Base-by-base conservation (phyloP, 495 filamentous ascomycete genomes). In the Aspergillus homomorphus region DNA sequence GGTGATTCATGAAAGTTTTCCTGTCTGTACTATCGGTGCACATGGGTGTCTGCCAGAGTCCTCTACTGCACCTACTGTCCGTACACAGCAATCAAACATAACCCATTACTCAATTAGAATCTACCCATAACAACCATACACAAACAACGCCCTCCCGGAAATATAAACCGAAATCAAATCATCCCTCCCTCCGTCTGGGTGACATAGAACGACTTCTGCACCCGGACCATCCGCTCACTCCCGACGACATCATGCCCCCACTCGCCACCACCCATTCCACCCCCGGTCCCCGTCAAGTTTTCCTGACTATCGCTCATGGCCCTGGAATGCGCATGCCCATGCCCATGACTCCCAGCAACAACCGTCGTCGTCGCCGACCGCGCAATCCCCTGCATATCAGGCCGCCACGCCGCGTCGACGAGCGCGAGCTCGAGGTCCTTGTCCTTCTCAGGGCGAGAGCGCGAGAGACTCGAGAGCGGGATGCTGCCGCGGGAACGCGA, bases 161-260 rank as follows among this genome's bases (percentile, higher is more conserved):
- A n/a, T n/a, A n/a, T n/a, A n/a, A n/a, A 28, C 26, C 3, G 26
- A 3, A 28, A 28, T 3, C 4, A 28, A 9, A 9, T 28, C 26
- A 28, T 28, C 26, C 26, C 9, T 9, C 26, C 9, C 26, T 28
- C 26, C 26, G 26, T 28, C 26, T 23, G 9, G 2, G 33, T 53
- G 1, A 53, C 33, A 20, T 41, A 21, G 30, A 53, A 43, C 8
- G 26, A 43, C 28, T 43, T 48, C 45, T 48, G n/a, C n/a, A 48
- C 19, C 45, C 45, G 3, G 15, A 53, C 28, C 9, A 42, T 42
- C 84, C 90, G n/a, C 23, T 14, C 45, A 21, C 12, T 48, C 18
- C 45, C 26, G 4, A 28, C 26, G 26, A 28, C 26, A 28, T 28
- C 26, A 3, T 3, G 3, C 4, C 26, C 26, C 26, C 26, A 28